phyloP scores from a whole-genome alignment of 768 basidiomycete species.

The Pholiota molesta region DNA sequence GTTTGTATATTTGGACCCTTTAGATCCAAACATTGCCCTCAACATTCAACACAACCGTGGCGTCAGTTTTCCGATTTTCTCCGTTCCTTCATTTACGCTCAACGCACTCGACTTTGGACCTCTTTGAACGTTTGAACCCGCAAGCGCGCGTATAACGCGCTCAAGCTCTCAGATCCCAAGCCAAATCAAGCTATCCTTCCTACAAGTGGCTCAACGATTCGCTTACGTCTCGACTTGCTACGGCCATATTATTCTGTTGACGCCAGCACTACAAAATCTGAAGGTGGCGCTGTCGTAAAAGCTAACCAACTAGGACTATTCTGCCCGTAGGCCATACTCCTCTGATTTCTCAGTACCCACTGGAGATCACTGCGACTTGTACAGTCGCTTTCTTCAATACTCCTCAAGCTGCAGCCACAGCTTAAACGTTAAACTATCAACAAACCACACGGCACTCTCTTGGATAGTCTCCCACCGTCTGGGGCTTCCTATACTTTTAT shows the following conservation, averaged over 20 bases:
- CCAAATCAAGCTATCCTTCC: too few species aligned
- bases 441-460: neutral
- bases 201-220: too few species aligned
- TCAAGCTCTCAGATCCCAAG: too few species aligned
- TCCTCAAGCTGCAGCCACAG: neutral
- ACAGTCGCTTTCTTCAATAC: neutral
- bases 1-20: neutral
- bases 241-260: neutral
- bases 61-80: neutral
- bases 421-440: neutral
- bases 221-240: too few species aligned
- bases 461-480: neutral
- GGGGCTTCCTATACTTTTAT: neutral
- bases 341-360: neutral
- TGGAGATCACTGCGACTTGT: neutral
- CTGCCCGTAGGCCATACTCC: neutral
- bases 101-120: too few species aligned
- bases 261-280: neutral
- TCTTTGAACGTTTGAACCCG: too few species aligned
- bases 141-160: too few species aligned
- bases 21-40: neutral
- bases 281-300: neutral
- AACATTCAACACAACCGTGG: neutral
- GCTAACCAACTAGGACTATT: neutral
- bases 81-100: neutral